phyloP scores from a whole-genome alignment of 2,329 filamentous ascomycete species.

The Trematosphaeria pertusa region DNA sequence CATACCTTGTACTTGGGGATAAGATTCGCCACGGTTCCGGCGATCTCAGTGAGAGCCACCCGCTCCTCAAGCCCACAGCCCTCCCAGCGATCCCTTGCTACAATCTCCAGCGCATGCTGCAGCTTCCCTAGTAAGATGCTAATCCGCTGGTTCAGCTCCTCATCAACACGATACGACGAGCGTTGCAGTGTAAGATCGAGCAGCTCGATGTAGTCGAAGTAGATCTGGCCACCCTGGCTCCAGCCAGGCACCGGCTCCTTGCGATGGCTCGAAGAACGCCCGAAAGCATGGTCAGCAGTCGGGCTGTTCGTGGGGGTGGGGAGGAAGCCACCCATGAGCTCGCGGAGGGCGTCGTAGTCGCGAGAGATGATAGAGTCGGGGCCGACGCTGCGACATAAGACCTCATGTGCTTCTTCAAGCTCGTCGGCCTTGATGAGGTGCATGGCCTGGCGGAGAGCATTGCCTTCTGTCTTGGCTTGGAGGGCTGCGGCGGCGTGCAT shows the following conservation, averaged over 20 bases:
- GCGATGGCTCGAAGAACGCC: constrained; percentile 13
- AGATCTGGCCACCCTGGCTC: constrained; percentile 81
- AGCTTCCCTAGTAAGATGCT: constrained; percentile 40
- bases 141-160: constrained; percentile 41
- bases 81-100: constrained; percentile 49
- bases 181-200: constrained; percentile 46
- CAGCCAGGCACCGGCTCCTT: constrained; percentile 68
- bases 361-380: constrained; percentile 82
- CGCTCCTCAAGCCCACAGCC: constrained; percentile 59
- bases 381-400: constrained; percentile 81
- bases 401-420: constrained; percentile 81
- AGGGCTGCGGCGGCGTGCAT: constrained; percentile 87
- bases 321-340: constrained; percentile 74
- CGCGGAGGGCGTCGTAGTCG: constrained; percentile 73
- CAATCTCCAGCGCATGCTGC: constrained; percentile 43
- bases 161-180: constrained; percentile 37
- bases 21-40: constrained; percentile 72
- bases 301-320: constrained; percentile 52
- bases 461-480: constrained; percentile 75
- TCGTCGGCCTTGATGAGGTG: constrained; percentile 81
- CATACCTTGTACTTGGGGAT: constrained; percentile 57
- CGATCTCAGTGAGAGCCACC: constrained; percentile 84
- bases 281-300: constrained; percentile 17
- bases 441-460: constrained; percentile 64
- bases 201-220: constrained; percentile 67